These are phyloP conservation scores for Myotisia sp. DNA, from an alignment of 2,329 filamentous ascomycete genomes.

Conservation along the genomic window DNA sequence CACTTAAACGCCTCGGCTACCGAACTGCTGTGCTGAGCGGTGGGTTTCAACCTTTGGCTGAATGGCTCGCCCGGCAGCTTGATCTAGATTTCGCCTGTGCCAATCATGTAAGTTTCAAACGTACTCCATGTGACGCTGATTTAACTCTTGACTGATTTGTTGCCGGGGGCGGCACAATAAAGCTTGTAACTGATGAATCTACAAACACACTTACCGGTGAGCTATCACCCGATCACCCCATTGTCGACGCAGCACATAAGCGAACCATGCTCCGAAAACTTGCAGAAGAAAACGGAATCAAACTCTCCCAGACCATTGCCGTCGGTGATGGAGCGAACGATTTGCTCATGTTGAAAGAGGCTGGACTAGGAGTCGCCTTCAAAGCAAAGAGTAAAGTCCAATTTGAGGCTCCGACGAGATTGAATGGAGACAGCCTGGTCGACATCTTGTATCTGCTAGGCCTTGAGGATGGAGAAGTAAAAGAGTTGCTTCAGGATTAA, in stretches of 20 bases:
- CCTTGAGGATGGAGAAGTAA: constrained; percentile 36
- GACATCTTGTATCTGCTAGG: constrained; percentile 48
- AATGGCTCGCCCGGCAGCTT: constrained; percentile 67
- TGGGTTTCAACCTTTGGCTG: constrained; percentile 77
- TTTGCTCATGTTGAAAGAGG: constrained; percentile 48
- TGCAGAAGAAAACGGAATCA: constrained; percentile 40
- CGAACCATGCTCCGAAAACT: constrained; percentile 40
- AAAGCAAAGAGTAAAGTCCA: constrained; percentile 52
- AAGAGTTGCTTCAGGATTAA: too few species aligned
- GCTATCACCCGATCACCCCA: constrained; percentile 39
- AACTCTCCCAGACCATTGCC: constrained; percentile 41
- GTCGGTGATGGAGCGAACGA: constrained; percentile 54
- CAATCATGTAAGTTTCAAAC: constrained; percentile 51
- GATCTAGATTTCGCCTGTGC: constrained; percentile 80
- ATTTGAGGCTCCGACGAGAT: constrained; percentile 42
- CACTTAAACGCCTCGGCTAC: constrained; percentile 63
- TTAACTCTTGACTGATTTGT: too few species aligned
- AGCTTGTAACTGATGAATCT: constrained; percentile 36
- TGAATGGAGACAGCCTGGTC: constrained; percentile 44
- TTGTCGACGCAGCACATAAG: constrained; percentile 48
- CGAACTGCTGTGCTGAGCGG: constrained; percentile 85
- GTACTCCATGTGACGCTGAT: not conserved
- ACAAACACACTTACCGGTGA: constrained; percentile 42
- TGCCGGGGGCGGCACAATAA: constrained; percentile 4
- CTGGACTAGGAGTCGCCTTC: constrained; percentile 49